Evolutionary conservation across 2,329 filamentous ascomycete species (phyloP).

Genomic region (Cryphonectria nitschkei): DNA sequence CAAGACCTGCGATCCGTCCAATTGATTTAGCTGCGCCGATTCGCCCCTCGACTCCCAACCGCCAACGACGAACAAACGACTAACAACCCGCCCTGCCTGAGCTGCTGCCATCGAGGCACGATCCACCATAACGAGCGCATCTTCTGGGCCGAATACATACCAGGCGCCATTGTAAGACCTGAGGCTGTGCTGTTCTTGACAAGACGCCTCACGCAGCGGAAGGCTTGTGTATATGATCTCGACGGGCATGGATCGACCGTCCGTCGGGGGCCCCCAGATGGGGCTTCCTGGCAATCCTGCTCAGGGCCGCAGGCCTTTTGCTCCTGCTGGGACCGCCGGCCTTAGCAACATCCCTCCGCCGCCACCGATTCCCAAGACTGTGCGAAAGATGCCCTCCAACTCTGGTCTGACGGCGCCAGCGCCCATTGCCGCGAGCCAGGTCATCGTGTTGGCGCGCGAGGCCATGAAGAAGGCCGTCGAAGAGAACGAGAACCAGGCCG

Average conservation of each 20-base stretch:
- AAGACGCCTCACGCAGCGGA: constrained; percentile 1
- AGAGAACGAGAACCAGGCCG: constrained; percentile 66
- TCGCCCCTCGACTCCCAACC: not conserved
- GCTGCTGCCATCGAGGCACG: not conserved
- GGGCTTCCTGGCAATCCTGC: constrained; percentile 44
- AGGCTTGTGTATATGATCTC: constrained; percentile 24
- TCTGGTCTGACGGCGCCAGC: constrained; percentile 53
- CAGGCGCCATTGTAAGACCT: constrained; percentile 11
- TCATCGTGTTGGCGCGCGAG: constrained; percentile 67
- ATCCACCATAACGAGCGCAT: constrained; percentile 11
- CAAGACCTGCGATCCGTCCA: constrained; percentile 16
- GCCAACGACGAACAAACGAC: constrained; percentile 2
- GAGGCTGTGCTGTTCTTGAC: not conserved
- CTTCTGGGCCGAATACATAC: constrained; percentile 15
- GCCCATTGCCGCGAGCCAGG: constrained; percentile 63
- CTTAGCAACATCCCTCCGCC: constrained; percentile 45
- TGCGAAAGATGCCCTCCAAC: constrained; percentile 52
- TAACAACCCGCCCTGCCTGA: not conserved
- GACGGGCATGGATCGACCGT: constrained; percentile 33
- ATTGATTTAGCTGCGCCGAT: constrained; percentile 24
- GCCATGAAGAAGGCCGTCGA: constrained; percentile 69
- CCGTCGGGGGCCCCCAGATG: constrained; percentile 33
- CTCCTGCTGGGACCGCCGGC: constrained; percentile 35
- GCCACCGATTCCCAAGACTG: constrained; percentile 48
- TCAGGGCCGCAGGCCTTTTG: constrained; percentile 39